Evolutionary conservation across 2,329 filamentous ascomycete genomes (phyloP).

Genomic region (Helicocarpus griseus): DNA sequence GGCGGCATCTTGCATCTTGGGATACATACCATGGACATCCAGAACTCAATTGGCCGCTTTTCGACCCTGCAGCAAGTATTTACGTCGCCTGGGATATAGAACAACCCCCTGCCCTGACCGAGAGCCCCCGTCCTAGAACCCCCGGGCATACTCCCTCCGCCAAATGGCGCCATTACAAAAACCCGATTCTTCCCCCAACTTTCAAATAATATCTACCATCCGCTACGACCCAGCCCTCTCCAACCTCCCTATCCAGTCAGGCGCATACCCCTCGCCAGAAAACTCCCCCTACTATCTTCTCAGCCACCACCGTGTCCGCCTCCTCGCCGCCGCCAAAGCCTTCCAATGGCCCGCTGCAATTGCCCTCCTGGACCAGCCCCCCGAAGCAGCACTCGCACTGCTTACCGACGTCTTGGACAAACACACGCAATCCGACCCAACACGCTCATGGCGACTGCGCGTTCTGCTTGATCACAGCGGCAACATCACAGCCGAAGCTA

Average conservation of each 20-base stretch:
- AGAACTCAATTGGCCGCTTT: too few species aligned
- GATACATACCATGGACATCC: too few species aligned
- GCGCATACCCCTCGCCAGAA: conserved; percentile 25
- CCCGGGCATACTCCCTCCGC: too few species aligned
- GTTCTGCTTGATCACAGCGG: conserved; percentile 25
- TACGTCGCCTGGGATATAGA: too few species aligned
- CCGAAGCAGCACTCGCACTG: conserved; percentile 20
- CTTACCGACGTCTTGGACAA: conserved; percentile 21
- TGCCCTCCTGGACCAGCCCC: conserved; percentile 15
- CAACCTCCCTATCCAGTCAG: conserved; percentile 18
- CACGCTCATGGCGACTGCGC: conserved; percentile 30
- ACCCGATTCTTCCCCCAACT: too few species aligned
- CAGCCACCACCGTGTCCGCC: conserved; percentile 64
- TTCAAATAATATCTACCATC: conserved; percentile 60
- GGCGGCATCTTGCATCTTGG: too few species aligned
- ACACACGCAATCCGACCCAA: conserved; percentile 21
- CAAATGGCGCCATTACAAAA: too few species aligned
- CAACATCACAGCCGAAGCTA: conserved; percentile 22
- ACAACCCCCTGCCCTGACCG: too few species aligned
- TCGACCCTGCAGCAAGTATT: too few species aligned
- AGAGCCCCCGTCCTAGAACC: too few species aligned
- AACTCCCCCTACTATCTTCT: conserved; percentile 68
- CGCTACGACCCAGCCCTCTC: conserved; percentile 58
- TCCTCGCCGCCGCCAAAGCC: conserved; percentile 50
- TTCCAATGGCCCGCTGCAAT: conserved; percentile 37